Base-by-base conservation (phyloP, 2,329 filamentous ascomycete genomes). In the Ilyonectria destructans region DNA sequence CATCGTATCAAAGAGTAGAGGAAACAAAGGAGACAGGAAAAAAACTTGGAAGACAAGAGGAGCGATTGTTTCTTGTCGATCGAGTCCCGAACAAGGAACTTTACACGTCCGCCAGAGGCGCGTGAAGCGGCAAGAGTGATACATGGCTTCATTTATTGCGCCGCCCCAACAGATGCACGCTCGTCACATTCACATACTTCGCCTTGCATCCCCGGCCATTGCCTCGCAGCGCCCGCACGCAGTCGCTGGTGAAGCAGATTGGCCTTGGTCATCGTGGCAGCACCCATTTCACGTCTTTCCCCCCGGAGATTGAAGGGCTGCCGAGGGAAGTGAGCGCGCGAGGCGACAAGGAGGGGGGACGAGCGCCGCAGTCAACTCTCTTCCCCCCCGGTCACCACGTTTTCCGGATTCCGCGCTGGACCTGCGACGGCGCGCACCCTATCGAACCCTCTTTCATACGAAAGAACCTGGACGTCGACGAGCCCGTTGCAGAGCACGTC, bases 301-400 rank as follows among this genome's bases (percentile, higher is more conserved):
- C 8, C 48, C 56, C 62, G 58, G 58, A 61, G 51, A 66, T 66
- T 66, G 57, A 61, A 54, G 58, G 62, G 56, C 19, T 59, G 62
- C 26, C 21, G 23, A 9, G 13, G 37, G 15, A 8, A 43, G 37
- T 17, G 37, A 17, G 37, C 17, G 37, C 37, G 7, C 29, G 21
- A 49, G 60, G 33, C 26, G 43, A 37, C 40, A 29, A 52, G 57
- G 43, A 33, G 23, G 31, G 43, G 57, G 57, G 45, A 35, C 57
- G 45, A 59, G 45, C 57, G n/a, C 40, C 17, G 40, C 37, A 43
- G n/a, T n/a, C 40, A 43, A n/a, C 40, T 17, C 17, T n/a, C 15
- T n/a, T 6, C 5, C 40, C n/a, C 17, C 37, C 40, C 40, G 5
- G 6, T n/a, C 7, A 43, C 40, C 40, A 43, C 40, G 40, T 43